Evolutionary conservation across 208 protist species (phyloP), one percentile per base, ranked within the genome.

Genomic region (Leptomonas pyrrhocoris): DNA sequence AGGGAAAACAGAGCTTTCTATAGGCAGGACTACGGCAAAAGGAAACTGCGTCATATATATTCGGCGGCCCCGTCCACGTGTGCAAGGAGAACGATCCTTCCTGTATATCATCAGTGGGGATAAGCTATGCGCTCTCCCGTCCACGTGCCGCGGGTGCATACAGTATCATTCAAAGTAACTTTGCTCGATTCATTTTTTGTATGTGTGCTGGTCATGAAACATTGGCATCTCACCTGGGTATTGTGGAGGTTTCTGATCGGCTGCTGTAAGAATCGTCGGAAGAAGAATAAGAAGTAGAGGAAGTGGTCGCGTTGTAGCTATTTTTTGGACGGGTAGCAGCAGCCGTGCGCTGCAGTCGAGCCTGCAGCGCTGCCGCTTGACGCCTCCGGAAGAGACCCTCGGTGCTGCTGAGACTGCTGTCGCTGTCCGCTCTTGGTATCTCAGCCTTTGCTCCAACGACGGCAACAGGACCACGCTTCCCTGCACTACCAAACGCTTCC

Each of bases 321-420:
- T 57, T 38, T 30, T 0, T 7, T 18, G 13, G 11, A 59, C n/a
- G 38, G 25, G 57, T 57, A 2, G 30, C 21, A 5, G 45, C 56
- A 9, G 59, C 77, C 18, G 43, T 38, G 18, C 66, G 66, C 42
- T 58, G 59, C 9, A 23, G 42, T 18, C 54, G 74, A 59, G 53
- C 65, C 45, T 68, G 54, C 40, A 82, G 28, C 28, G 81, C 76
- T 2, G 73, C 81, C 7, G 62, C 56, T 36, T 76, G 65, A 2
- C 77, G 61, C 30, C 68, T 19, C 51, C 70, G 79, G 58, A 83
- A 83, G 19, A 86, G 62, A 0, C 67, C 67, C 27, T 71, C 77
- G 1, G 77, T 83, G 53, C 81, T 86, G 64, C 81, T 86, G 31
- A 67, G 50, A 25, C 53, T 79, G 43, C 57, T 74, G 50, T 59